Conservation (phyloP, 352 stramenopile genomes). For the Phytophthora capsici region DNA sequence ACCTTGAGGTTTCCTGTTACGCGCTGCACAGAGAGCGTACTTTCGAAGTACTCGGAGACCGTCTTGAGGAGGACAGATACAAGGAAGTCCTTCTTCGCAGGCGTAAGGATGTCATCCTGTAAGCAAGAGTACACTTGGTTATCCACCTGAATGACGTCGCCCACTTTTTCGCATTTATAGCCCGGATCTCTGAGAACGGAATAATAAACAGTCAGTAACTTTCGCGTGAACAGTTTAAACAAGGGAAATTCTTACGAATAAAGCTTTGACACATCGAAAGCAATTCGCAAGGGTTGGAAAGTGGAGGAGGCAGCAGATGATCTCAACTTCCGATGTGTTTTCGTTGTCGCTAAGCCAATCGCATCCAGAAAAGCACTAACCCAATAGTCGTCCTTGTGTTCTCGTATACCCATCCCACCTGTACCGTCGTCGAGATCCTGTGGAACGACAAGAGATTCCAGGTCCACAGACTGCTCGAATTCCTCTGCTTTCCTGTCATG, state of each 20-base stretch:
- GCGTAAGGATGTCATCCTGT: conserved; percentile 62
- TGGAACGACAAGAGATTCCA: conserved; percentile 35
- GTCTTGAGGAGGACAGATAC: conserved; percentile 69
- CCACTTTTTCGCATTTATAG: conserved; percentile 59
- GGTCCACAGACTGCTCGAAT: conserved; percentile 57
- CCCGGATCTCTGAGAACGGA: conserved; percentile 52
- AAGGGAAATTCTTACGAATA: conserved; percentile 39
- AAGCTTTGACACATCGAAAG: conserved; percentile 81
- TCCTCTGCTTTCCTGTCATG: conserved; percentile 68
- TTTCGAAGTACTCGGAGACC: conserved; percentile 67
- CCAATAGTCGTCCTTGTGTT: conserved; percentile 23
- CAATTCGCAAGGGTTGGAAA: conserved; percentile 80
- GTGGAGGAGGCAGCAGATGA: conserved; percentile 22
- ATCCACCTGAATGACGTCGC: conserved; percentile 60
- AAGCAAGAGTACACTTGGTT: conserved; percentile 57
- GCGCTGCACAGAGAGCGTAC: conserved; percentile 67
- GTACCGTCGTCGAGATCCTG: conserved; percentile 36
- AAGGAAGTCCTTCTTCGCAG: conserved; percentile 74
- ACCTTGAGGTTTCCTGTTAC: conserved; percentile 75
- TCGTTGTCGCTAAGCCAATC: conserved; percentile 36
- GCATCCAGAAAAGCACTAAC: conserved; percentile 52
- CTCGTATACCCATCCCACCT: background rate
- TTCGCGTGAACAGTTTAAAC: background rate
- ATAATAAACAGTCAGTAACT: background rate
- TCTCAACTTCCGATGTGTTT: conserved; percentile 40